These are phyloP conservation scores for Nyssa sinensis DNA, from an alignment of 148 eudicot species.

Conservation along the genomic window DNA sequence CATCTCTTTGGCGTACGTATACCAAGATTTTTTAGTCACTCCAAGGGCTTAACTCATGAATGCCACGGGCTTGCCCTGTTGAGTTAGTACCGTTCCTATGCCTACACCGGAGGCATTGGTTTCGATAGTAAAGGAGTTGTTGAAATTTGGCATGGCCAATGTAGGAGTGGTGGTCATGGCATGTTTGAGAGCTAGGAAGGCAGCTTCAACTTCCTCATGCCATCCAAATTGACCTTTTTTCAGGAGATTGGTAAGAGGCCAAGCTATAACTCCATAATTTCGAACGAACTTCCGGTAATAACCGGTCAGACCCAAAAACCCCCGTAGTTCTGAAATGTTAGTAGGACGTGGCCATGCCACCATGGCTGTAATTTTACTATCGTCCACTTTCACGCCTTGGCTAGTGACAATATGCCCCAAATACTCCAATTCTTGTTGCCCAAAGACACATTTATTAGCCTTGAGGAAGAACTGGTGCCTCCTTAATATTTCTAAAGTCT, in stretches of 20 bases:
- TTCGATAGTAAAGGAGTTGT: background rate
- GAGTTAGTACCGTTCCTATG: too few relatives aligned
- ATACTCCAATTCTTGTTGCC: too few relatives aligned
- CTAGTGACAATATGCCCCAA: too few relatives aligned
- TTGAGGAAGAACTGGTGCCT: background rate
- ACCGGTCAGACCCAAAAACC: background rate
- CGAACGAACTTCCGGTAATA: too few relatives aligned
- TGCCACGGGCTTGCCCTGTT: background rate
- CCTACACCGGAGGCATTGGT: background rate
- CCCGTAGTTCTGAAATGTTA: background rate
- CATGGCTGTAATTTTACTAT: background rate
- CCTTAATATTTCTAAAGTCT: background rate
- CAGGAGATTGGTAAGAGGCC: too few relatives aligned
- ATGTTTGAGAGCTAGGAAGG: too few relatives aligned
- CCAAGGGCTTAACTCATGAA: background rate
- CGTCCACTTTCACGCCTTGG: background rate
- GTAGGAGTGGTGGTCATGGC: too few relatives aligned
- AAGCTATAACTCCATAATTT: too few relatives aligned
- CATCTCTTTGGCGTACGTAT: background rate
- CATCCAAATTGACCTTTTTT: too few relatives aligned
- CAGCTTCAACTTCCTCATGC: too few relatives aligned
- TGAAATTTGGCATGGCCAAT: too few relatives aligned
- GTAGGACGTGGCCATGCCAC: too few relatives aligned
- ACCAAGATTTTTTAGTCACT: background rate
- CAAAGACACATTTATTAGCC: background rate